phyloP scores from a whole-genome alignment of 805 yeast species.

The Wickerhamomyces bovis region DNA sequence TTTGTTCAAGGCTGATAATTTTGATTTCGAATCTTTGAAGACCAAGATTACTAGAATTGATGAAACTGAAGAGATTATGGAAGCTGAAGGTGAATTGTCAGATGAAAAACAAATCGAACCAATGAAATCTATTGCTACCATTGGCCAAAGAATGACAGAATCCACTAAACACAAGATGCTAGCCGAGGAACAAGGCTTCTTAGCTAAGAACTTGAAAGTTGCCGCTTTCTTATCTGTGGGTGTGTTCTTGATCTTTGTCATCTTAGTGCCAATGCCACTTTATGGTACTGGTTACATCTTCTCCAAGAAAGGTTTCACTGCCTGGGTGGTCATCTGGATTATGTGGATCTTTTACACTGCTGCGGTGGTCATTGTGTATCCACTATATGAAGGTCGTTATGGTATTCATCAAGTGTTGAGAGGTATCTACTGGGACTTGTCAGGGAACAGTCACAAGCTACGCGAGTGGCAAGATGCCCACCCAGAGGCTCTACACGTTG shows the following conservation, averaged over 20 bases:
- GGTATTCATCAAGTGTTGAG: slow-evolving; percentile 59
- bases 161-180: slow-evolving; percentile 20
- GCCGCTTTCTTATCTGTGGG: slow-evolving; percentile 57
- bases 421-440: slow-evolving; percentile 81
- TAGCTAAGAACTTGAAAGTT: slow-evolving; percentile 51
- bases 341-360: slow-evolving; percentile 75
- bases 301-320: slow-evolving; percentile 72
- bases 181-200: slow-evolving; percentile 46
- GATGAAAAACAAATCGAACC: slow-evolving; percentile 24
- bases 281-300: slow-evolving; percentile 76
- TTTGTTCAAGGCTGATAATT: slow-evolving; percentile 66
- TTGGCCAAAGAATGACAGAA: slow-evolving; percentile 24
- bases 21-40: slow-evolving; percentile 64
- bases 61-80: slow-evolving; percentile 58
- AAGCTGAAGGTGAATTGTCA: slow-evolving; percentile 31
- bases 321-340: slow-evolving; percentile 80
- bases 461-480: slow-evolving; percentile 68
- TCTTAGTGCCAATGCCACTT: slow-evolving; percentile 95
- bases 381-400: slow-evolving; percentile 67
- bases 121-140: slow-evolving; percentile 26
- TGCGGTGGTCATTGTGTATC: slow-evolving; percentile 58
- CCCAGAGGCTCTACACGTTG: slow-evolving; percentile 72
- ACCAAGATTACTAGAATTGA: slow-evolving; percentile 53
- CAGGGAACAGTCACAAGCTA: slow-evolving; percentile 71
- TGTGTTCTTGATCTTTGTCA: slow-evolving; percentile 56